Conservation (phyloP, 2,329 filamentous ascomycete genomes). For the Diaporthe sp. region DNA sequence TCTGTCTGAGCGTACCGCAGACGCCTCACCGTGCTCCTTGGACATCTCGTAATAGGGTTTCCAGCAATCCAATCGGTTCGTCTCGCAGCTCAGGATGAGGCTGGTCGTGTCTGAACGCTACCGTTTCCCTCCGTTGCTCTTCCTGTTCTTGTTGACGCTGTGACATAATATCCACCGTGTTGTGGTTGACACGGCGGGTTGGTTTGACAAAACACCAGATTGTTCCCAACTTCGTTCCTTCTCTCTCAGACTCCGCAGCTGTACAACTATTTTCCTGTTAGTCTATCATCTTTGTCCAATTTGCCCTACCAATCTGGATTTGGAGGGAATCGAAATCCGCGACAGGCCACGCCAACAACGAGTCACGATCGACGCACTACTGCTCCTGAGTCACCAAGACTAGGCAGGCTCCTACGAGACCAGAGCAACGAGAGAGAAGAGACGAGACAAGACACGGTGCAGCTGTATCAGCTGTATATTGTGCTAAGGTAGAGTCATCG, state of each 20-base stretch:
- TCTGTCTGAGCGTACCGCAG: conserved; percentile 15
- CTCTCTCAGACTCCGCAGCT: background rate
- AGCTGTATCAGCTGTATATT: background rate
- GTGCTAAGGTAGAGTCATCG: conserved; percentile 11
- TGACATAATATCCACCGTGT: background rate
- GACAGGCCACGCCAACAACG: background rate
- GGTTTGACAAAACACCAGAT: background rate
- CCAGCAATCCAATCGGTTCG: conserved; percentile 4
- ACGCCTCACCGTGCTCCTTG: conserved; percentile 1
- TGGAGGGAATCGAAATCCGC: background rate
- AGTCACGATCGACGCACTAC: conserved; percentile 9
- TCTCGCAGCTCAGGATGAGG: conserved; percentile 22
- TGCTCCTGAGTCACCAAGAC: conserved; percentile 11
- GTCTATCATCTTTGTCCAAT: background rate
- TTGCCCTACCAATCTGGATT: background rate
- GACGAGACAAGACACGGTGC: background rate
- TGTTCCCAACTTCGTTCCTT: background rate
- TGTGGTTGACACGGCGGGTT: background rate
- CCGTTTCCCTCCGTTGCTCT: background rate
- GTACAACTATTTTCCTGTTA: background rate
- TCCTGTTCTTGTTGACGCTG: conserved; percentile 2
- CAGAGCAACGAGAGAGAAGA: background rate
- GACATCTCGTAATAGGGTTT: conserved; percentile 30
- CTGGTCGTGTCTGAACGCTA: conserved; percentile 19
- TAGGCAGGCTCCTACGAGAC: conserved; percentile 19